Conservation (phyloP, 257 asterid species). For the Solanum megistacrolobum region DNA sequence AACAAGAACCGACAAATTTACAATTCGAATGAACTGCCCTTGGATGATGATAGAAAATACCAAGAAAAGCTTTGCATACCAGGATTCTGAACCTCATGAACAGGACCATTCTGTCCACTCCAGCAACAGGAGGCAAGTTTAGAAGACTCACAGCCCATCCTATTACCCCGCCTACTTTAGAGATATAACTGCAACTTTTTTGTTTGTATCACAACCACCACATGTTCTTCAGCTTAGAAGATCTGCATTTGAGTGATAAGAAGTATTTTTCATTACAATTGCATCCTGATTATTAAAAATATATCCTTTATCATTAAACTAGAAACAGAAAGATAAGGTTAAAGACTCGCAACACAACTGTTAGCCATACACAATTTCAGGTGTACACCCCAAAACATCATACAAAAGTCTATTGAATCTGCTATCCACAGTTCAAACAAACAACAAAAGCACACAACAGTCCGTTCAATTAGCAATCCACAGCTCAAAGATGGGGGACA, state of each 20-base stretch:
- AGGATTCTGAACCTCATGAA: constrained; percentile 13
- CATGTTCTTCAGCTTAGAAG: neutral
- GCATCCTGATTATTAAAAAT: neutral
- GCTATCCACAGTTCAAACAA: neutral
- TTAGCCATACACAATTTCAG: neutral
- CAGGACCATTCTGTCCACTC: constrained; percentile 18
- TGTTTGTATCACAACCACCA: neutral
- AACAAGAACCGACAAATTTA: neutral
- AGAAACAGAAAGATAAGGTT: neutral
- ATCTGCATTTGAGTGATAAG: neutral
- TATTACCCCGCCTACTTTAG: neutral
- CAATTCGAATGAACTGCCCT: neutral
- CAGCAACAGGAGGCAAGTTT: constrained; percentile 28
- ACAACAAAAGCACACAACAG: neutral
- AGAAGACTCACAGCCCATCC: constrained; percentile 37
- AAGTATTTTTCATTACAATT: neutral
- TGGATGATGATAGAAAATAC: neutral
- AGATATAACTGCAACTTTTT: neutral
- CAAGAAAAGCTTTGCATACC: constrained; percentile 8
- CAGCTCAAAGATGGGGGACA: neutral
- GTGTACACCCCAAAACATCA: neutral
- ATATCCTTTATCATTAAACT: neutral
- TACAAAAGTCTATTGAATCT: neutral
- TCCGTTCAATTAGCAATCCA: neutral
- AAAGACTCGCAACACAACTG: neutral